Conservation (phyloP, 495 filamentous ascomycete species). For the Geoglossum glabrum region DNA sequence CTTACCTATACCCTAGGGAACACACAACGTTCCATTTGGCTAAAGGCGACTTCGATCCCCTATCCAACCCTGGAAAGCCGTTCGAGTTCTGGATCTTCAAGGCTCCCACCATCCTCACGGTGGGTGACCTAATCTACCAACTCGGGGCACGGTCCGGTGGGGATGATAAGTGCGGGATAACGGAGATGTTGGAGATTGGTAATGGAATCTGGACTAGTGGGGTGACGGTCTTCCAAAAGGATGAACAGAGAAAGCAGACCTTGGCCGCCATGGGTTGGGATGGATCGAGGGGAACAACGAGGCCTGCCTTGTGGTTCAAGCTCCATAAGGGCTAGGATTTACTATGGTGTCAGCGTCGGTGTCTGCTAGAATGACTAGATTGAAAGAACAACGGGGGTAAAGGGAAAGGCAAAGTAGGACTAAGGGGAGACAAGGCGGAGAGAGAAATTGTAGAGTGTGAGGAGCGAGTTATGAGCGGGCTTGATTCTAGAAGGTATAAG, state of each 20-base stretch:
- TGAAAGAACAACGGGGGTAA: too few species aligned
- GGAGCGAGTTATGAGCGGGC: too few species aligned
- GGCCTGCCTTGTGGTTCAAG: neutral
- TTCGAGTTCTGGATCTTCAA: neutral
- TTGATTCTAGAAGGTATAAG: neutral
- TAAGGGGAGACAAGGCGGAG: too few species aligned
- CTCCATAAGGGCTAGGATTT: neutral
- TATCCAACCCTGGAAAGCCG: neutral
- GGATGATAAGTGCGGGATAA: constrained; percentile 7
- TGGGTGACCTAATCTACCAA: constrained; percentile 9
- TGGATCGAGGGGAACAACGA: neutral
- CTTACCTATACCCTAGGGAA: constrained; percentile 6
- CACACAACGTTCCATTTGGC: constrained; percentile 9
- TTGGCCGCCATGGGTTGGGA: constrained; percentile 12
- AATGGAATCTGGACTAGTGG: constrained; percentile 10
- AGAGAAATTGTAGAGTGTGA: too few species aligned
- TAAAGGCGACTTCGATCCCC: constrained; percentile 2
- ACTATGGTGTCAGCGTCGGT: neutral
- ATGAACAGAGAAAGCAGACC: constrained; percentile 2
- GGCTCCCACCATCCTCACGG: constrained; percentile 4
- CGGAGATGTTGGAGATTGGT: constrained; percentile 10
- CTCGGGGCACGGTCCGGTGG: constrained; percentile 1
- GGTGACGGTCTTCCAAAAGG: constrained; percentile 4
- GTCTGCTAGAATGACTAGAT: too few species aligned
- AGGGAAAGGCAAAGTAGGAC: too few species aligned